Percentiles rank a stretch among this genome's conserved stretches.
phyloP scores from a whole-genome alignment of 2,329 filamentous ascomycete species.

The Helicocarpus griseus region DNA sequence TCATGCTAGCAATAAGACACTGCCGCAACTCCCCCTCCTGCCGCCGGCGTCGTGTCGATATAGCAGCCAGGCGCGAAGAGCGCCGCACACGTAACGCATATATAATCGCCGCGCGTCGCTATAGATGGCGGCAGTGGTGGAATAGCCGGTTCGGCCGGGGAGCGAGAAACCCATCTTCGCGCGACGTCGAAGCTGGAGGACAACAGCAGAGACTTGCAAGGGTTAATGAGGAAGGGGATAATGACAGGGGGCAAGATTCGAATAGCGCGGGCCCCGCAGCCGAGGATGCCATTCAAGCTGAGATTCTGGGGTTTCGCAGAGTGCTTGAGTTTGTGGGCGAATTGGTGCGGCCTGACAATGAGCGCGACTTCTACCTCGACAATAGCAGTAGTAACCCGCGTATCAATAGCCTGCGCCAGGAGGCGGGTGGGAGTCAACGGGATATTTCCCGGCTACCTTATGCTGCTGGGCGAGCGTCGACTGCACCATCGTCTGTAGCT shows the following conservation, averaged over 20 bases:
- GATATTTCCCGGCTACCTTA: slow-evolving; percentile 11
- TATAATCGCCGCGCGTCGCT: slow-evolving; percentile 42
- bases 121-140: slow-evolving; percentile 44
- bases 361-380: slow-evolving; percentile 13
- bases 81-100: slow-evolving; percentile 43
- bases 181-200: slow-evolving; percentile 21
- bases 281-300: slow-evolving; percentile 36
- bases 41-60: slow-evolving; percentile 43
- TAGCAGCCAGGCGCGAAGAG: slow-evolving; percentile 46
- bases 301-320: slow-evolving; percentile 42
- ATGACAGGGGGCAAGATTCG: slow-evolving; percentile 6
- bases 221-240: slow-evolving; percentile 44
- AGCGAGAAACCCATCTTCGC: background rate
- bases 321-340: slow-evolving; percentile 45
- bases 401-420: background rate
- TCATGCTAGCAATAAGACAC: slow-evolving; percentile 29
- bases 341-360: slow-evolving; percentile 34
- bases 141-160: slow-evolving; percentile 17
- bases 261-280: slow-evolving; percentile 15
- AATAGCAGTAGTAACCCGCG: background rate
- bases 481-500: slow-evolving; percentile 16
- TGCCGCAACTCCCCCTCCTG: slow-evolving; percentile 32
- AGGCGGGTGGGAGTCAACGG: slow-evolving; percentile 1
- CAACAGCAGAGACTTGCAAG: slow-evolving; percentile 27
- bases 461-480: slow-evolving; percentile 3